These are phyloP conservation scores for Termitomyces eurrhizus DNA, from an alignment of 768 basidiomycete species.

Conservation along the genomic window DNA sequence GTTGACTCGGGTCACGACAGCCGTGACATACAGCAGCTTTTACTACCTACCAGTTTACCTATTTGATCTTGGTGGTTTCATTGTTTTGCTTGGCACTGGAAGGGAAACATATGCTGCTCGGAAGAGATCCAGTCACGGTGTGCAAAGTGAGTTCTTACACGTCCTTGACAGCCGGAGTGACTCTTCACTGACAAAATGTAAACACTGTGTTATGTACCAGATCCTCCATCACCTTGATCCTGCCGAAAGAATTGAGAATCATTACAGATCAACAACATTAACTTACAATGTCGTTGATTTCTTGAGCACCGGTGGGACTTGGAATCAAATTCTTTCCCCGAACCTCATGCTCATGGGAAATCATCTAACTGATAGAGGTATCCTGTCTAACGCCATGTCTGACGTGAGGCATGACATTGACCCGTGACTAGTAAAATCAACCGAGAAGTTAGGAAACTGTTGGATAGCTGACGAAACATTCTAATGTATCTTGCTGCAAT, in stretches of 20 bases:
- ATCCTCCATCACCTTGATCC: neutral
- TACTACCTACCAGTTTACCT: too few relatives aligned
- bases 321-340: neutral
- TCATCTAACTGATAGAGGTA: neutral
- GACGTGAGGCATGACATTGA: neutral
- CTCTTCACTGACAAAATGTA: neutral
- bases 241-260: neutral
- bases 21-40: too few relatives aligned
- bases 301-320: neutral
- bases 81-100: neutral
- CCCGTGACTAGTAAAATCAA: neutral
- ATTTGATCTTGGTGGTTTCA: too few relatives aligned
- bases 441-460: neutral
- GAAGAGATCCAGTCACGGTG: too few relatives aligned
- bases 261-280: neutral
- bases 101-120: too few relatives aligned
- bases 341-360: neutral
- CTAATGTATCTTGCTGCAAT: neutral
- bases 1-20: too few relatives aligned
- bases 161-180: neutral
- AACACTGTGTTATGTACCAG: neutral
- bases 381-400: neutral
- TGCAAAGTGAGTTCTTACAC: neutral
- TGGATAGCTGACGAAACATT: neutral
- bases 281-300: neutral